Evolutionary conservation across 441 rosid genomes (phyloP).

Genomic region (Adansonia rubrostipa): DNA sequence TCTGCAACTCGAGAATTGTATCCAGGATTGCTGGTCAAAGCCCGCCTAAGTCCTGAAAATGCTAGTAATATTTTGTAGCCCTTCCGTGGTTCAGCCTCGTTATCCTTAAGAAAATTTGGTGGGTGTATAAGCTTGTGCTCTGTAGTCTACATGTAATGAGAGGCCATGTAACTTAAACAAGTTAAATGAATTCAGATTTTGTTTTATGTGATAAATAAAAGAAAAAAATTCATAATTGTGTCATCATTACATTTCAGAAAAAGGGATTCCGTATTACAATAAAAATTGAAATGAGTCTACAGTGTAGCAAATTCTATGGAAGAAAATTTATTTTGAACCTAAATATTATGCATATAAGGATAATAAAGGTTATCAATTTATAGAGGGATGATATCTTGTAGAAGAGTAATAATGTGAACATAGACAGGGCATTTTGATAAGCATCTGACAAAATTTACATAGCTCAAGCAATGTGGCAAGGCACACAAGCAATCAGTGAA

Average conservation of each 20-base stretch:
- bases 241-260: background rate
- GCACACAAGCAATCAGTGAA: background rate
- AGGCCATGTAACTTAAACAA: conserved; percentile 27
- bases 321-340: background rate
- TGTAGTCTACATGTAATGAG: conserved; percentile 63
- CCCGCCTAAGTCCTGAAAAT: conserved; percentile 88
- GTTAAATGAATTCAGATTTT: conserved; percentile 1
- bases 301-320: background rate
- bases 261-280: background rate
- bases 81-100: conserved; percentile 40
- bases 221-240: background rate
- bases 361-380: background rate
- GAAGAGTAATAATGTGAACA: background rate
- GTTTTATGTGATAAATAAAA: background rate
- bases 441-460: conserved; percentile 7
- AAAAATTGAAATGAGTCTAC: background rate
- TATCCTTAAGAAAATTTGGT: conserved; percentile 33
- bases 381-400: background rate
- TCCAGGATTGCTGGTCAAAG: conserved; percentile 88
- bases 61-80: conserved; percentile 85
- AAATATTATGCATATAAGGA: background rate
- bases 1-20: conserved; percentile 88
- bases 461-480: background rate
- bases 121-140: conserved; percentile 69
- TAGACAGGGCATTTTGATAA: background rate